These are phyloP conservation scores for Hibiscus syriacus DNA, from an alignment of 345 rosid species.

Conservation along the genomic window DNA sequence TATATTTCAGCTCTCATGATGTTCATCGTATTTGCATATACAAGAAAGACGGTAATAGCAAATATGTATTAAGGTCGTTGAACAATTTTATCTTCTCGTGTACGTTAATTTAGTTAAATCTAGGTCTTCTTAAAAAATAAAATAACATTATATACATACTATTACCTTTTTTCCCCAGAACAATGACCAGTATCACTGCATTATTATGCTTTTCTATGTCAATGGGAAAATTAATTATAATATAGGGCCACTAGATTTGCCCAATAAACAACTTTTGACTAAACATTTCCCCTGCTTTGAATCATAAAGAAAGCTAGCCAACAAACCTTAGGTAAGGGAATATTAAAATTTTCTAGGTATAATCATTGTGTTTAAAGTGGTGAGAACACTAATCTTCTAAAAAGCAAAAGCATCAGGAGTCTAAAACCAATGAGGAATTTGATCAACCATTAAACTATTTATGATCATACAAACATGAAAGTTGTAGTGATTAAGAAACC, in stretches of 20 bases:
- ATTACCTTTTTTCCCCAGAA: too few relatives aligned
- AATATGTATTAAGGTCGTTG: background rate
- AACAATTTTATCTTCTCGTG: too few relatives aligned
- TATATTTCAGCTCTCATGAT: constrained; percentile 14
- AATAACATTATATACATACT: too few relatives aligned
- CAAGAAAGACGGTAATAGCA: background rate
- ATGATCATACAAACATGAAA: background rate
- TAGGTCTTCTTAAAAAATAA: too few relatives aligned
- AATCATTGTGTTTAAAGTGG: constrained; percentile 12
- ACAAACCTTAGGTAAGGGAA: constrained; percentile 1
- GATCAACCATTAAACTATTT: background rate
- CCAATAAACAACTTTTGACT: constrained; percentile 15
- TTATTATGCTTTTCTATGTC: constrained; percentile 5
- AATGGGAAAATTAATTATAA: constrained; percentile 7
- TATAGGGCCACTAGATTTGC: constrained; percentile 11
- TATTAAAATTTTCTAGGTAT: background rate
- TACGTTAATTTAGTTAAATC: too few relatives aligned
- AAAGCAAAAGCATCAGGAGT: constrained; percentile 7
- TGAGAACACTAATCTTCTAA: constrained; percentile 8
- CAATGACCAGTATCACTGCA: constrained; percentile 1
- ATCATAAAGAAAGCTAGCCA: background rate
- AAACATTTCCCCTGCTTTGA: constrained; percentile 4
- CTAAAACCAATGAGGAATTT: constrained; percentile 5
- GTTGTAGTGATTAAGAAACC: background rate
- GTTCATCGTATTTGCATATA: background rate